Evolutionary conservation across 495 filamentous ascomycete species (phyloP).

Genomic region (Penicillium soppii): DNA sequence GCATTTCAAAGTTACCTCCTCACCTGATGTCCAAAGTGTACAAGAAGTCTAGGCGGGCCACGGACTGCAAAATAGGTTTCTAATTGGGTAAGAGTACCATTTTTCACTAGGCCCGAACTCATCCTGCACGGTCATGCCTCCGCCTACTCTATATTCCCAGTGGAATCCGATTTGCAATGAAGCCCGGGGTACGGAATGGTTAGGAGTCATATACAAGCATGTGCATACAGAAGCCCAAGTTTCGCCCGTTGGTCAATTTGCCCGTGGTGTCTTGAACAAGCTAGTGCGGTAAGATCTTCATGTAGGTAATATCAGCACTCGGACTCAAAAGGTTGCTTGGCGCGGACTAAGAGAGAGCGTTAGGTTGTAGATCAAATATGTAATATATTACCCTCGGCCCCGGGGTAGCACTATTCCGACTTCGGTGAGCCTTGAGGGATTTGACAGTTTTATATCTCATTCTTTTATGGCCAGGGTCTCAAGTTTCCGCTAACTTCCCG

Average conservation of each 20-base stretch:
- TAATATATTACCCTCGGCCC: neutral
- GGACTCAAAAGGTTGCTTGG: conserved; percentile 5
- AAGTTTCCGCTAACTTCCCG: too few relatives aligned
- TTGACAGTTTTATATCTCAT: neutral
- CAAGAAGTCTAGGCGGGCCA: conserved; percentile 3
- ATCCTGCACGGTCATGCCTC: conserved; percentile 10
- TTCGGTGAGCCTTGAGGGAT: neutral
- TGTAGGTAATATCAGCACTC: neutral
- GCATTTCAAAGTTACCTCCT: neutral
- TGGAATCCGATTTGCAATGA: neutral
- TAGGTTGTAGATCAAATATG: neutral
- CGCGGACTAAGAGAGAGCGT: neutral
- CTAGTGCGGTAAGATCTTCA: neutral
- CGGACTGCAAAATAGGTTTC: neutral
- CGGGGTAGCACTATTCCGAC: neutral
- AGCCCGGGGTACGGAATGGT: neutral
- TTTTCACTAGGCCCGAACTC: conserved; percentile 3
- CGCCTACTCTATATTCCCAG: neutral
- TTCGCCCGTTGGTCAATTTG: neutral
- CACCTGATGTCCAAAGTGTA: neutral
- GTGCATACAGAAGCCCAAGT: neutral
- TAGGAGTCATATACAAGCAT: neutral
- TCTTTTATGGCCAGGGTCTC: neutral
- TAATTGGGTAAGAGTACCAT: conserved; percentile 1
- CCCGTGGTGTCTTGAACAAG: neutral